phyloP scores from a whole-genome alignment of 495 filamentous ascomycete species.

The Penicillium atrosanguineum region DNA sequence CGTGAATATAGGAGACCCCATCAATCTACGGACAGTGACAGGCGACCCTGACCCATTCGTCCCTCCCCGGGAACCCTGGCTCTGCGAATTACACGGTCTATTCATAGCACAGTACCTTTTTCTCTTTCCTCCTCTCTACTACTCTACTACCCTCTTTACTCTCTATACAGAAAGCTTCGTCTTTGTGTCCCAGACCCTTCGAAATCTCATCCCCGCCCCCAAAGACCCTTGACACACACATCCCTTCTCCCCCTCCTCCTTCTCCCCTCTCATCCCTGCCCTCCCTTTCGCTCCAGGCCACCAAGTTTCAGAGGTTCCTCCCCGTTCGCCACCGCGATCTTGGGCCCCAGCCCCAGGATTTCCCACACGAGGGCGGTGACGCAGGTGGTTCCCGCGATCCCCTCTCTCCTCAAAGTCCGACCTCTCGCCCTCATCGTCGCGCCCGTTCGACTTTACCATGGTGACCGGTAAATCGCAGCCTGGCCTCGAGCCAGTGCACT shows the following conservation, averaged over 20 bases:
- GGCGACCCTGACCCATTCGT: conserved; percentile 1
- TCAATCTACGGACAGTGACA: not conserved
- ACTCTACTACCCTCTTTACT: not conserved
- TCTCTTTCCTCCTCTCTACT: conserved; percentile 7
- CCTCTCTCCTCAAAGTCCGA: conserved; percentile 2
- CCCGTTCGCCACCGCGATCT: conserved; percentile 15
- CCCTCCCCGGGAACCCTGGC: not conserved
- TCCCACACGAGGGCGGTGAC: conserved; percentile 40
- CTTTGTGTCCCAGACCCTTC: not conserved
- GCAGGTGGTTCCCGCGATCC: conserved; percentile 22
- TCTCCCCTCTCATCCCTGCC: conserved; percentile 1
- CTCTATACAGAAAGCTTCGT: not conserved
- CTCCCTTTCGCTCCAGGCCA: not conserved
- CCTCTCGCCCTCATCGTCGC: conserved; percentile 6
- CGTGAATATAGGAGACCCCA: too few relatives aligned
- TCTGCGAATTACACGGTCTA: not conserved
- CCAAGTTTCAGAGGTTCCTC: not conserved
- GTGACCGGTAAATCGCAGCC: conserved; percentile 46
- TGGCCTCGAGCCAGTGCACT: conserved; percentile 34
- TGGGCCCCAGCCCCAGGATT: conserved; percentile 41
- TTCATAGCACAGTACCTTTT: conserved; percentile 7
- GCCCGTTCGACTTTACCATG: conserved; percentile 29
- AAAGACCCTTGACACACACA: not conserved
- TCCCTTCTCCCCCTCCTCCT: not conserved
- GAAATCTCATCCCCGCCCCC: too few relatives aligned